Base-by-base conservation (phyloP, 305 asterid genomes). In the Fraxinus ornus region DNA sequence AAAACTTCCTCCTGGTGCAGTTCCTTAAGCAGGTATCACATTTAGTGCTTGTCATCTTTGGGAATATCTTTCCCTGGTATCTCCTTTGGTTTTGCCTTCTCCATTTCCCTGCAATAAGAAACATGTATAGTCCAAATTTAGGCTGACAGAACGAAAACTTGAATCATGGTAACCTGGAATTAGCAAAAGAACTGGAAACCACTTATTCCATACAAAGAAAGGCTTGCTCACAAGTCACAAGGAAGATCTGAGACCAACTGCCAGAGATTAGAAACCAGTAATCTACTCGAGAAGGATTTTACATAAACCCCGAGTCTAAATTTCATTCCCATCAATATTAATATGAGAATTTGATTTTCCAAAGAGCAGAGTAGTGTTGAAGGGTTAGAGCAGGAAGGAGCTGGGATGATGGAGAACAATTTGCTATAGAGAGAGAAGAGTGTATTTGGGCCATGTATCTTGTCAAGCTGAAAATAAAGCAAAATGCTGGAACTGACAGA, bases 71-170 rank as follows among this genome's bases (percentile, higher is more conserved):
- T 92, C 70, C 86, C 90, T 4, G 93, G 89, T 68, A 91, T 80
- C 80, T 90, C 97, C 83, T 91, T 93, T 1, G 94, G 92, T 75
- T 89, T 92, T 24, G 89, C 87, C 87, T 93, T 93, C 90, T 90
- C 93, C 64, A 89, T 82, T 81, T 89, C 94, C 91, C 95, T 88
- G 85, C 82, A 89, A 41, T 24, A 77, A 76, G 26, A 86, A 86
- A 70, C 77, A 81, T 41, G 49, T 68, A 75, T 22, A 77, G 70
- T 62, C 68, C 55, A 2, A 32, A 36, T 57, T 17, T 24, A 12
- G 49, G 52, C 28, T 28, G 21, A 30, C 6, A 6, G 19, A n/a
- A 64, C 37, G 55, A 79, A 6, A 49, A 57, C 28, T 57, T 19
- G 68, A 10, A 57, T 57, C 30, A n/a, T 7, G 7, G 13, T 7